A percentile compares a stretch with the other conserved stretches of the same genome.
These are phyloP conservation scores for Raphidocelis subcapitata DNA, from an alignment of 139 green algal species.

Conservation along the genomic window DNA sequence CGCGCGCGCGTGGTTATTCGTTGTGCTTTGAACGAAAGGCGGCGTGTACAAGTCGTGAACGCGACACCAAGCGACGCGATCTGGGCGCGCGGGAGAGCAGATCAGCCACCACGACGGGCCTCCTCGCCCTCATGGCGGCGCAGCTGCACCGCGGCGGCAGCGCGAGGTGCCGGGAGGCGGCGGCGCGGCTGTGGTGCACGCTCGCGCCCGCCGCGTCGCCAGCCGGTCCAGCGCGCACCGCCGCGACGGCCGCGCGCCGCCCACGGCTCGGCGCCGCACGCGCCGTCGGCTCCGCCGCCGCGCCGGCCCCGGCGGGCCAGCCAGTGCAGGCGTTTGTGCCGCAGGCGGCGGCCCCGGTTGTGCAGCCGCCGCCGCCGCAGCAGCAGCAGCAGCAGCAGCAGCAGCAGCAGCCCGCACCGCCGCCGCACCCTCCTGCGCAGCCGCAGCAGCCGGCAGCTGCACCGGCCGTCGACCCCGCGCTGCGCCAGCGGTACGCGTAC, in stretches of 20 bases:
- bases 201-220: neutral
- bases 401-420: neutral
- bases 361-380: too few species aligned
- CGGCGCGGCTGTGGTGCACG: too few species aligned
- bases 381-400: neutral
- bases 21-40: too few species aligned
- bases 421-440: neutral
- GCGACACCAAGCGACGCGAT: too few species aligned
- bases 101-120: too few species aligned
- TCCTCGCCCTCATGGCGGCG: too few species aligned
- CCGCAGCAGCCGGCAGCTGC: neutral
- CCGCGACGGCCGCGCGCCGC: neutral
- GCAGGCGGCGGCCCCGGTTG: too few species aligned
- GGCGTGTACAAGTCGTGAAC: too few species aligned
- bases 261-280: neutral
- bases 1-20: too few species aligned
- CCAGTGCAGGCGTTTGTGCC: neutral
- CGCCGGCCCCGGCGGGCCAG: neutral
- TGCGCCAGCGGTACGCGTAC: conserved; percentile 11
- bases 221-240: neutral
- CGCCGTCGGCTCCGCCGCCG: neutral
- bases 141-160: too few species aligned
- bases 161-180: too few species aligned
- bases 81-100: too few species aligned
- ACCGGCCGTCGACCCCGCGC: neutral